phyloP scores from a whole-genome alignment of 2,329 filamentous ascomycete genomes.

The Epichloe baconii region DNA sequence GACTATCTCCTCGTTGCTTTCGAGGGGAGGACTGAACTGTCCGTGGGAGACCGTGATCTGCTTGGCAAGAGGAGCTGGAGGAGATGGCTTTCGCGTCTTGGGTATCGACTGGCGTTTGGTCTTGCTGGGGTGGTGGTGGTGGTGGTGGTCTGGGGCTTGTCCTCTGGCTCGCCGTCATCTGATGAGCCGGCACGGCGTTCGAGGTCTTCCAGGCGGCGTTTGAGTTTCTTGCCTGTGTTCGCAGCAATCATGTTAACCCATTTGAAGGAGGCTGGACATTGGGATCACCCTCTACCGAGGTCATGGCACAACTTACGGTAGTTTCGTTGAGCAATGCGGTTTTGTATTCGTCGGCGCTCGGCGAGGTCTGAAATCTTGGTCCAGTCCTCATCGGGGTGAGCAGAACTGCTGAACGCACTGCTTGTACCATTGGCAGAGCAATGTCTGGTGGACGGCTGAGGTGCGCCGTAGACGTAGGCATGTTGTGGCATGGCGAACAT shows the following conservation, averaged over 20 bases:
- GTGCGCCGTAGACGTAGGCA: conserved; percentile 19
- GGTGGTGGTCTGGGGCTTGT: conserved; percentile 17
- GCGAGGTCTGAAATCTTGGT: conserved; percentile 97
- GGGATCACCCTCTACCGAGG: no score
- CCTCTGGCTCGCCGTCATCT: conserved; percentile 33
- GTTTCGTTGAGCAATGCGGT: conserved; percentile 93
- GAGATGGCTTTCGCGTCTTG: conserved; percentile 15
- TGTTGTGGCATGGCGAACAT: conserved; percentile 24
- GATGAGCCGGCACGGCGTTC: conserved; percentile 58
- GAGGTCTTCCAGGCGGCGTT: conserved; percentile 76
- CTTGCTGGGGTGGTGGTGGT: conserved; percentile 19
- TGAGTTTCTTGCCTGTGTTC: conserved; percentile 70
- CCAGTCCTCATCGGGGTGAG: conserved; percentile 96
- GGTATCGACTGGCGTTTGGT: conserved; percentile 24
- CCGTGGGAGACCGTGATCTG: conserved; percentile 28
- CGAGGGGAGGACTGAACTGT: conserved; percentile 48
- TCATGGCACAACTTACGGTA: conserved; percentile 49
- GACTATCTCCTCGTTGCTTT: conserved; percentile 50
- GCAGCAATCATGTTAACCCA: neutral
- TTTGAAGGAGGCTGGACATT: neutral
- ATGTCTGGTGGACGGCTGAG: conserved; percentile 41
- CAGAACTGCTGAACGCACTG: conserved; percentile 88
- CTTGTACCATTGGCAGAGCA: conserved; percentile 66
- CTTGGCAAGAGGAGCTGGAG: conserved; percentile 20
- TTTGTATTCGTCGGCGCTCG: conserved; percentile 87